Evolutionary conservation across 108 stramenopile species (phyloP), one percentile per base, ranked within the genome.

Genomic region (Schizochytrium sp.): DNA sequence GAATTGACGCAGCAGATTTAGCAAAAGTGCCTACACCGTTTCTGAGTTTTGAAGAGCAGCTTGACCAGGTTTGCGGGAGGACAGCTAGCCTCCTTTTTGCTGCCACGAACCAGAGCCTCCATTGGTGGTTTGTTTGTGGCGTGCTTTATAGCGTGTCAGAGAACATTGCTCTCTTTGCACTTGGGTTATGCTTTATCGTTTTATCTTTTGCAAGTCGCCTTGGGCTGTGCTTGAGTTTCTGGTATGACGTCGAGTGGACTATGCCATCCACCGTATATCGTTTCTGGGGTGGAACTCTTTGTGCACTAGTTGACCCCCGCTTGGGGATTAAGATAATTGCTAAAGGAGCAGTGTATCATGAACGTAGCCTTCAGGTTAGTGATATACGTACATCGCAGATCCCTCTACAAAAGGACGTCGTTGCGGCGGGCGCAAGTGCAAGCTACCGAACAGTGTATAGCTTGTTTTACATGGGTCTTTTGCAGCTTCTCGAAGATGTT

Each of bases 391-490:
- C 64, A 38, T 69, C 64, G 19, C 64, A 69, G 64, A 38, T 38
- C 64, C 64, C 64, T 28, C 28, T 28, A 38, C 12, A 69, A 69
- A 69, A 69, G 64, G 64, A 69, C 44, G 28, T 69, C 0, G 64
- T 69, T 44, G 64, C 64, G 19, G 64, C 64, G 19, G 64, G 64
- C 12, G 64, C 64, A 38, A 69, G 64, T 38, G 64, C 64, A 38
- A 44, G 44, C 28, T 69, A 44, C 2, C 7, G 64, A 69, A 8
- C 28, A 44, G 64, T 44, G 28, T 7, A 44, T 8, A 38, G 64
- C 28, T 44, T 8, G 42, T 69, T 69, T 44, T 69, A 13, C 1
- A 15, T 69, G 64, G 44, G 44, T 15, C 44, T 38, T 44, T 38
- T 69, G 42, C 40, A 69, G 10, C 64, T 69, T 38, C 64, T 69